phyloP scores from a whole-genome alignment of 176 grass and related monocot species.

The Neostapfia colusana region DNA sequence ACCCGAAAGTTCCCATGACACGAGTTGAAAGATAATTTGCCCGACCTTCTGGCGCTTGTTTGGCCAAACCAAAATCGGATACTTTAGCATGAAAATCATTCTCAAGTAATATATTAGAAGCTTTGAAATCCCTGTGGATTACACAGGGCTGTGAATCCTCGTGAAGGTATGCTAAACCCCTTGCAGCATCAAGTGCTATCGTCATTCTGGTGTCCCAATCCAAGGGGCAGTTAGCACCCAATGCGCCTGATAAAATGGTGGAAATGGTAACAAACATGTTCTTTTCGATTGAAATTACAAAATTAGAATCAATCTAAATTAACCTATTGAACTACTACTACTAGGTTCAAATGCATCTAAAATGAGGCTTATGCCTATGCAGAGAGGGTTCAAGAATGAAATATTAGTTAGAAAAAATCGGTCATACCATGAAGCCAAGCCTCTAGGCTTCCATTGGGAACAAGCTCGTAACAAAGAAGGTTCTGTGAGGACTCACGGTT shows the following conservation, averaged over 20 bases:
- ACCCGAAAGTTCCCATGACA: slow-evolving; percentile 99
- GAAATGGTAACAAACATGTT: slow-evolving; percentile 34
- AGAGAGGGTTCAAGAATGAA: slow-evolving; percentile 2
- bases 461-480: slow-evolving; percentile 97
- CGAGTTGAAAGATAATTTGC: slow-evolving; percentile 94
- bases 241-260: slow-evolving; percentile 55
- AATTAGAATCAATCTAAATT: neutral
- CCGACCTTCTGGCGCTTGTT: slow-evolving; percentile 91
- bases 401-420: slow-evolving; percentile 29
- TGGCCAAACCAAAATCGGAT: slow-evolving; percentile 96
- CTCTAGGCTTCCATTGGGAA: slow-evolving; percentile 95
- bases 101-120: slow-evolving; percentile 99
- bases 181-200: slow-evolving; percentile 97
- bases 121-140: slow-evolving; percentile 99
- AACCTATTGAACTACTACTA: slow-evolving; percentile 17
- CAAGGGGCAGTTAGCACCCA: slow-evolving; percentile 77
- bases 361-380: neutral
- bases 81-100: slow-evolving; percentile 97
- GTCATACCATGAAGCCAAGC: slow-evolving; percentile 96
- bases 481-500: slow-evolving; percentile 71
- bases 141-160: slow-evolving; percentile 99
- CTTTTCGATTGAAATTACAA: slow-evolving; percentile 21
- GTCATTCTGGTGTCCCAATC: slow-evolving; percentile 98
- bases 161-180: slow-evolving; percentile 92
- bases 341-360: slow-evolving; percentile 18